Conservation (phyloP, 2,329 filamentous ascomycete species). For the Lasiodiplodia theobromae region DNA sequence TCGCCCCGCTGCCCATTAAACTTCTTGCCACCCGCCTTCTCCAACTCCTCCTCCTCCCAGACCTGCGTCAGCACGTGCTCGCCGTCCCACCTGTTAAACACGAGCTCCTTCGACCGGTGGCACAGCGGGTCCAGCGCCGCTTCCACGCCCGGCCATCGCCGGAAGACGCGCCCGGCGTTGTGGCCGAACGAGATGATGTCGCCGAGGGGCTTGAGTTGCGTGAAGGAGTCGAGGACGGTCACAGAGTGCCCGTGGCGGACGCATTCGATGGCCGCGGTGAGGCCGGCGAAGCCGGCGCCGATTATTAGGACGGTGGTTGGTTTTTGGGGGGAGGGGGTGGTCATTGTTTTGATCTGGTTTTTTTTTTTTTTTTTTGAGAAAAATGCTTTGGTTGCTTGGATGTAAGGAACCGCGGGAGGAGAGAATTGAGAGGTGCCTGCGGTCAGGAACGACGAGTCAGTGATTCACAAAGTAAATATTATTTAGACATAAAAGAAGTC, state of each 20-base stretch:
- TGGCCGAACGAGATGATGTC: slow-evolving; percentile 69
- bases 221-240: slow-evolving; percentile 63
- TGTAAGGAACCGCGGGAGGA: neutral
- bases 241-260: slow-evolving; percentile 66
- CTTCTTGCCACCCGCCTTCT: slow-evolving; percentile 53
- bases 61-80: slow-evolving; percentile 67
- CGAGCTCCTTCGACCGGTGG: slow-evolving; percentile 63
- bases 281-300: slow-evolving; percentile 63
- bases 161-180: slow-evolving; percentile 67
- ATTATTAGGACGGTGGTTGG: slow-evolving; percentile 50
- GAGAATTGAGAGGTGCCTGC: neutral
- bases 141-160: slow-evolving; percentile 57
- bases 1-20: slow-evolving; percentile 69
- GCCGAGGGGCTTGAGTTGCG: slow-evolving; percentile 63
- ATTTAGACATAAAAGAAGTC: neutral
- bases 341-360: neutral
- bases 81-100: slow-evolving; percentile 66
- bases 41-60: slow-evolving; percentile 44
- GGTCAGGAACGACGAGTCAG: neutral
- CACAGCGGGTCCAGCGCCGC: slow-evolving; percentile 58
- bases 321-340: neutral
- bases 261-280: slow-evolving; percentile 70
- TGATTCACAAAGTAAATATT: neutral
- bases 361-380: neutral
- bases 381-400: neutral